A percentile compares a stretch with the other conserved stretches of the same genome.
These are phyloP conservation scores for Metschnikowia corniflorae DNA, from an alignment of 805 yeast species.

Conservation along the genomic window DNA sequence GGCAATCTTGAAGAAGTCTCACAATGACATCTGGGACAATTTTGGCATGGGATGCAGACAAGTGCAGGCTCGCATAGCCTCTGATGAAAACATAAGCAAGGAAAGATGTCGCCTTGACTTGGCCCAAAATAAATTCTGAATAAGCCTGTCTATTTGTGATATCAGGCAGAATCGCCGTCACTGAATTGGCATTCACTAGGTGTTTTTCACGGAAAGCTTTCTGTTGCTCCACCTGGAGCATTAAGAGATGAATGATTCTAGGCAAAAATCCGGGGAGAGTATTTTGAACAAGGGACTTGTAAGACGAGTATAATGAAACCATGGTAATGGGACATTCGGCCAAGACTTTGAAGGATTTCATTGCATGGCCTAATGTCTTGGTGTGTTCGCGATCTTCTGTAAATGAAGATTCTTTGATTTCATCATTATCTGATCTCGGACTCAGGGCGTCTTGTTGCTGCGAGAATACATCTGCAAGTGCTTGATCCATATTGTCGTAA, in stretches of 20 bases:
- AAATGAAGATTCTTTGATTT: constrained; percentile 12
- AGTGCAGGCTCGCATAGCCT: constrained; percentile 67
- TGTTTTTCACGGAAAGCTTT: constrained; percentile 33
- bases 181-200: constrained; percentile 55
- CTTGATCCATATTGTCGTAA: constrained; percentile 73
- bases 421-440: constrained; percentile 10
- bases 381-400: constrained; percentile 29
- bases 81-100: constrained; percentile 88
- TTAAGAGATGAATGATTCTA: constrained; percentile 67
- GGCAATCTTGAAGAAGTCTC: constrained; percentile 89
- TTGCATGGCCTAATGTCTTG: constrained; percentile 59
- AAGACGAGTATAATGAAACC: constrained; percentile 87
- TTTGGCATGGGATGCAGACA: constrained; percentile 40
- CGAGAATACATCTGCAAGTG: constrained; percentile 69
- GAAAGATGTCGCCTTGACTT: constrained; percentile 94
- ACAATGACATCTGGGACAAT: constrained; percentile 85
- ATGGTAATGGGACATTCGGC: constrained; percentile 97
- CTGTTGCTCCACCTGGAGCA: constrained; percentile 81
- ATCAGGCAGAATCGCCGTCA: constrained; percentile 69
- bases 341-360: constrained; percentile 82
- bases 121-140: constrained; percentile 87
- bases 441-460: constrained; percentile 8
- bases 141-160: constrained; percentile 75
- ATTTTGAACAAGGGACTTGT: constrained; percentile 67
- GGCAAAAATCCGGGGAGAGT: constrained; percentile 79